phyloP scores from a whole-genome alignment of 2,329 filamentous ascomycete genomes.

The Monascus ruber region DNA sequence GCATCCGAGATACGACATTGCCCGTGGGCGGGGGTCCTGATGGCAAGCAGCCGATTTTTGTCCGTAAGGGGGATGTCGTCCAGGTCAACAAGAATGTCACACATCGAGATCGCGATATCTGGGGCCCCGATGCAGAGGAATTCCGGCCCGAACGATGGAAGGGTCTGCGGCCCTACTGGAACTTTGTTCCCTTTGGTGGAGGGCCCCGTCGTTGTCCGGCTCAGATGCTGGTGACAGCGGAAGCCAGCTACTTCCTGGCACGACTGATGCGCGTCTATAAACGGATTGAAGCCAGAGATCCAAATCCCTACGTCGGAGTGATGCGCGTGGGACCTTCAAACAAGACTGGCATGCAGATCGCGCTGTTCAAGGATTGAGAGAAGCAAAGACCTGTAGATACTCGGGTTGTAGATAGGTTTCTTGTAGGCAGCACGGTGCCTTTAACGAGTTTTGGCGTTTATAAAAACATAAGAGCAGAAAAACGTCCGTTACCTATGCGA shows the following conservation, averaged over 20 bases:
- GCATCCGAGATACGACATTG: slow-evolving; percentile 32
- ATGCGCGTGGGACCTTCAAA: too few relatives aligned
- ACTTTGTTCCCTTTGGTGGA: slow-evolving; percentile 65
- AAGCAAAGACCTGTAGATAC: too few relatives aligned
- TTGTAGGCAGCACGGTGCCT: too few relatives aligned
- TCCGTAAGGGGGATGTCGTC: slow-evolving; percentile 55
- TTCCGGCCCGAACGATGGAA: slow-evolving; percentile 62
- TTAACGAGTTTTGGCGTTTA: too few relatives aligned
- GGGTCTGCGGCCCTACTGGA: slow-evolving; percentile 53
- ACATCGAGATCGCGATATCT: slow-evolving; percentile 53
- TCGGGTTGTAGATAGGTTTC: too few relatives aligned
- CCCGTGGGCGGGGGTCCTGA: slow-evolving; percentile 51
- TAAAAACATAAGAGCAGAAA: too few relatives aligned
- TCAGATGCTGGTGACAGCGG: slow-evolving; percentile 70
- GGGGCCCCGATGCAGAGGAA: slow-evolving; percentile 35
- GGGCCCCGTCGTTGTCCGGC: slow-evolving; percentile 65
- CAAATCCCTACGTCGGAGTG: too few relatives aligned
- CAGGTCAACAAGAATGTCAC: slow-evolving; percentile 59
- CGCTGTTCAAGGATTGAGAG: too few relatives aligned
- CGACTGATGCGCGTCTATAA: slow-evolving; percentile 63
- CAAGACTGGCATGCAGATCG: too few relatives aligned
- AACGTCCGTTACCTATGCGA: too few relatives aligned
- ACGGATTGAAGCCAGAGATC: slow-evolving; percentile 38
- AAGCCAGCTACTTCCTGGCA: slow-evolving; percentile 56
- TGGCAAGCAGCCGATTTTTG: slow-evolving; percentile 47